phyloP scores from a whole-genome alignment of 2,329 filamentous ascomycete species.

The Colletotrichum sp. region DNA sequence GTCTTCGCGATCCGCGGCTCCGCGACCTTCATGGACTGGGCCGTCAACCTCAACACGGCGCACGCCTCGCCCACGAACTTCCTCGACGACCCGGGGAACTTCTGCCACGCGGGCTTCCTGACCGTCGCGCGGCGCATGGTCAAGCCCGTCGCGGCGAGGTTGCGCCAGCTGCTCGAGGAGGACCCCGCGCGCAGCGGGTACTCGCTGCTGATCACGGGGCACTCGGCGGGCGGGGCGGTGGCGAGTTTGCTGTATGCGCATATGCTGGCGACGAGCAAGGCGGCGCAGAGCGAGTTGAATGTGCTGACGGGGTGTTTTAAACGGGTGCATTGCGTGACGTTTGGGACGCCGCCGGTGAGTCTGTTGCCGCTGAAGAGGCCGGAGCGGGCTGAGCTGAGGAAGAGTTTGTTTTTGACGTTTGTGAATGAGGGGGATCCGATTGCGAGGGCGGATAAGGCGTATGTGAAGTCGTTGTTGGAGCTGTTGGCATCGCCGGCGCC shows the following conservation, averaged over 20 bases:
- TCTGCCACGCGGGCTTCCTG: slow-evolving; percentile 83
- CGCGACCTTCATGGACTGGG: slow-evolving; percentile 84
- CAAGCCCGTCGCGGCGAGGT: slow-evolving; percentile 70
- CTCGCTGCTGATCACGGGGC: slow-evolving; percentile 82
- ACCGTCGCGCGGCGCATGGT: slow-evolving; percentile 79
- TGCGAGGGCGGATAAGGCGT: slow-evolving; percentile 75
- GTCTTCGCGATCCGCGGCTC: slow-evolving; percentile 86
- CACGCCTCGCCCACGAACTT: slow-evolving; percentile 72
- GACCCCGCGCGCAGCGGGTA: slow-evolving; percentile 69
- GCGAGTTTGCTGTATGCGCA: slow-evolving; percentile 81
- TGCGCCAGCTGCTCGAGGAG: slow-evolving; percentile 74
- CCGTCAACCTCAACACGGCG: slow-evolving; percentile 77
- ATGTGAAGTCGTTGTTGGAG: slow-evolving; percentile 74
- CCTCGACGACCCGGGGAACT: slow-evolving; percentile 77
- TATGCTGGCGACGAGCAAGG: slow-evolving; percentile 65
- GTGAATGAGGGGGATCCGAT: slow-evolving; percentile 89
- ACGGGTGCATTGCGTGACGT: slow-evolving; percentile 83
- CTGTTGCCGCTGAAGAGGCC: slow-evolving; percentile 72
- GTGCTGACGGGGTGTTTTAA: slow-evolving; percentile 74
- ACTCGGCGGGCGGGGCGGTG: slow-evolving; percentile 85
- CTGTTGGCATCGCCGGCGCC: slow-evolving; percentile 70
- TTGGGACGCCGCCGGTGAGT: slow-evolving; percentile 82
- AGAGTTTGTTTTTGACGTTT: slow-evolving; percentile 79
- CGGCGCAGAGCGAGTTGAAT: slow-evolving; percentile 71
- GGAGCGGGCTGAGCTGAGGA: slow-evolving; percentile 50